Conservation (phyloP, 202 grass and related monocot genomes). For the Hordeum pubiflorum region DNA sequence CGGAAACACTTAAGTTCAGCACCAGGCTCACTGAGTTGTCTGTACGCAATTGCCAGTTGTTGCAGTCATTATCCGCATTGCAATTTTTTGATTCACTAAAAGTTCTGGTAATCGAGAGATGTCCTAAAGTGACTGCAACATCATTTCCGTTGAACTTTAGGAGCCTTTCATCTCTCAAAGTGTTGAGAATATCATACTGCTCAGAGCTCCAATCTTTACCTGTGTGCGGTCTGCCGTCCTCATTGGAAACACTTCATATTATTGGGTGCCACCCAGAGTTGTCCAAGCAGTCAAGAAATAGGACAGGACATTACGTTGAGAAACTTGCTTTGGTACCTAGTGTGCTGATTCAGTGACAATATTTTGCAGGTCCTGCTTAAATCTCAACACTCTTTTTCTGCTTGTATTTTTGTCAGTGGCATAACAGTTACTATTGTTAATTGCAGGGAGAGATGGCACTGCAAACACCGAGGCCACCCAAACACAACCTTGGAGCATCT, state of each 20-base stretch:
- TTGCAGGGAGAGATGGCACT: no score
- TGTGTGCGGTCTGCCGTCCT: not conserved
- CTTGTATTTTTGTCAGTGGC: not conserved
- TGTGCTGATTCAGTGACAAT: not conserved
- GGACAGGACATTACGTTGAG: not conserved
- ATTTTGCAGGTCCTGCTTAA: not conserved
- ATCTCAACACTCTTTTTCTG: not conserved
- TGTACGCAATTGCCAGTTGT: constrained; percentile 14
- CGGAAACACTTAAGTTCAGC: not conserved
- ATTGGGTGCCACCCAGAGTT: constrained; percentile 4
- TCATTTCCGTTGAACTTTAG: not conserved
- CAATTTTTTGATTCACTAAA: not conserved
- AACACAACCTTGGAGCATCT: no score
- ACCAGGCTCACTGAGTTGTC: constrained; percentile 20
- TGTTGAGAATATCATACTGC: constrained; percentile 8
- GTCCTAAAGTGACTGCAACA: not conserved
- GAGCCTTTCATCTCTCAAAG: not conserved
- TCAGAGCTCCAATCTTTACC: not conserved
- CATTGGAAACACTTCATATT: constrained; percentile 4
- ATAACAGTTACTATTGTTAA: no score
- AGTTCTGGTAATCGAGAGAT: not conserved
- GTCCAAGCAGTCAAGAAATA: not conserved
- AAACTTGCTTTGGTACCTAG: not conserved
- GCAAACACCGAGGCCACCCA: no score
- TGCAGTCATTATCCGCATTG: not conserved